Evolutionary conservation across 2,329 filamentous ascomycete genomes (phyloP).

Genomic region (Stagonosporopsis tanaceti): DNA sequence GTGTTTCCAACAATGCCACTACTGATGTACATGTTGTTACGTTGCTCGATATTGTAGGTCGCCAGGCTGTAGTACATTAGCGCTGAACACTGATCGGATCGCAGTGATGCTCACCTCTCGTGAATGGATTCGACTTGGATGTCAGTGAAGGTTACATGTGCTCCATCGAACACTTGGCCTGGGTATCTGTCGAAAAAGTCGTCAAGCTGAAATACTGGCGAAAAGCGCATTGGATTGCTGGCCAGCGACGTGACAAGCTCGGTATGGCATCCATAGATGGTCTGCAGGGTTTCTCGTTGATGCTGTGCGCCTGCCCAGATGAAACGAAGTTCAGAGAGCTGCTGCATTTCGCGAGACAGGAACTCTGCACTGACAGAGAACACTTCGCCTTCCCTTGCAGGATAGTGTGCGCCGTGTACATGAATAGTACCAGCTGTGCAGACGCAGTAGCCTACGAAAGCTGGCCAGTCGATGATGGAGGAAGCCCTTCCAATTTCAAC

Average conservation of each 20-base stretch:
- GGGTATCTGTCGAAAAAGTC: conserved; percentile 88
- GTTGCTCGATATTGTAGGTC: conserved; percentile 48
- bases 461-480: conserved; percentile 81
- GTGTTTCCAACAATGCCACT: conserved; percentile 37
- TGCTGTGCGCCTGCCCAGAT: conserved; percentile 82
- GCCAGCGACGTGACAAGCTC: conserved; percentile 79
- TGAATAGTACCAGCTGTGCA: conserved; percentile 88
- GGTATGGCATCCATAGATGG: conserved; percentile 78
- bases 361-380: conserved; percentile 75
- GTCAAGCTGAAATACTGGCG: conserved; percentile 82
- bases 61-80: conserved; percentile 38
- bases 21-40: conserved; percentile 49
- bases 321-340: conserved; percentile 76
- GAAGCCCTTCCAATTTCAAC: conserved; percentile 80
- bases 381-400: conserved; percentile 66
- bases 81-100: background rate
- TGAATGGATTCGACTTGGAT: conserved; percentile 67
- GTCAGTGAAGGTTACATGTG: conserved; percentile 76
- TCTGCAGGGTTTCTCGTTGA: conserved; percentile 79
- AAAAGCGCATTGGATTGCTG: conserved; percentile 74
- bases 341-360: conserved; percentile 79
- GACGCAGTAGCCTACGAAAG: conserved; percentile 86
- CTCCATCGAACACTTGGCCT: conserved; percentile 74
- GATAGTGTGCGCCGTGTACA: conserved; percentile 84
- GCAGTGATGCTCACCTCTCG: conserved; percentile 57